Evolutionary conservation across 2,329 filamentous ascomycete species (phyloP).

Genomic region (Lasiodiplodia sp.): DNA sequence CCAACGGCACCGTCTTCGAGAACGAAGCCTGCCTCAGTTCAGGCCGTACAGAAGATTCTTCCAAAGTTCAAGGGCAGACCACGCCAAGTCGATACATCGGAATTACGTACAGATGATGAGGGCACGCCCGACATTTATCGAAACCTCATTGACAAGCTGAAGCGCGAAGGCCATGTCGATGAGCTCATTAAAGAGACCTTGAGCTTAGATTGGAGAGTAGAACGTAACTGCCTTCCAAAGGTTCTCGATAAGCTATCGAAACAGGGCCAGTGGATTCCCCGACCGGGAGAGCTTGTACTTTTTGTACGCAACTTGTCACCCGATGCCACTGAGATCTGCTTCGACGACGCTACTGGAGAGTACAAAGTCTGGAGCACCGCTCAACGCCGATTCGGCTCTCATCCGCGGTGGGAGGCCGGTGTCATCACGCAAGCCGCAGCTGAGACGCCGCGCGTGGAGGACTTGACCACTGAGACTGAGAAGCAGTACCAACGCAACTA

Average conservation of each 20-base stretch:
- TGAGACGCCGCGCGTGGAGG: conserved; percentile 52
- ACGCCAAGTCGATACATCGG: conserved; percentile 18
- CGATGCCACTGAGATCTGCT: conserved; percentile 40
- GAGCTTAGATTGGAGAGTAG: conserved; percentile 65
- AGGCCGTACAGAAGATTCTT: conserved; percentile 21
- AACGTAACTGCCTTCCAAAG: conserved; percentile 52
- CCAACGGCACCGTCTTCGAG: conserved; percentile 18
- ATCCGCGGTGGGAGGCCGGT: conserved; percentile 64
- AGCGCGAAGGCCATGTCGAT: conserved; percentile 50
- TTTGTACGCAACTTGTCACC: conserved; percentile 51
- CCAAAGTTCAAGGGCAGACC: conserved; percentile 31
- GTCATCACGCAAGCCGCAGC: conserved; percentile 61
- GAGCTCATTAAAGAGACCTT: conserved; percentile 56
- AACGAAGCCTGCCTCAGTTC: neutral
- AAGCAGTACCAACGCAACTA: conserved; percentile 55
- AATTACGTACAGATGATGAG: conserved; percentile 54
- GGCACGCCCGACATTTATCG: conserved; percentile 63
- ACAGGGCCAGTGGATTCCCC: conserved; percentile 60
- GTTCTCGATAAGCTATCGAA: conserved; percentile 52
- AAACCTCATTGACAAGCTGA: conserved; percentile 57
- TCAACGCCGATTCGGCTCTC: conserved; percentile 41
- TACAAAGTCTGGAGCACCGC: conserved; percentile 33
- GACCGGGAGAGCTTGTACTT: conserved; percentile 64
- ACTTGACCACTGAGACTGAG: conserved; percentile 51
- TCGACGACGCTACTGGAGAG: conserved; percentile 36